Conservation (phyloP, 2,329 filamentous ascomycete species). For the Alternaria arborescens region DNA sequence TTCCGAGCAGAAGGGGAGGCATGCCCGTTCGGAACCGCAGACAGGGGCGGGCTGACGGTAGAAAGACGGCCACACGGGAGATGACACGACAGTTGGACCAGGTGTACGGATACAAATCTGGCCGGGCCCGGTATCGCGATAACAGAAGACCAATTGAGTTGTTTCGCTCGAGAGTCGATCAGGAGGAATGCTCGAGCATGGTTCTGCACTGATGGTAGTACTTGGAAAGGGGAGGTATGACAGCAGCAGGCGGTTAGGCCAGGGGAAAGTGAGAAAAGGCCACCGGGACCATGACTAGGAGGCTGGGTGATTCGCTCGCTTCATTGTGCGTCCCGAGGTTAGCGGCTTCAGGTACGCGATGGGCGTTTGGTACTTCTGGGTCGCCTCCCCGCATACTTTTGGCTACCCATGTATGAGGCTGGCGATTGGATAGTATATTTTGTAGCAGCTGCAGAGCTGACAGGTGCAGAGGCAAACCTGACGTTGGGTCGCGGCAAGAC, state of each 20-base stretch:
- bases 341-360: conserved; percentile 32
- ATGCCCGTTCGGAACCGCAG: conserved; percentile 4
- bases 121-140: neutral
- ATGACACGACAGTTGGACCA: conserved; percentile 18
- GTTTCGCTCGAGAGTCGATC: neutral
- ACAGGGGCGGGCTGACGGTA: conserved; percentile 11
- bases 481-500: neutral
- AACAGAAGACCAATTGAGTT: conserved; percentile 6
- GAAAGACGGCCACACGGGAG: conserved; percentile 20
- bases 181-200: conserved; percentile 1
- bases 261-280: conserved; percentile 21
- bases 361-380: conserved; percentile 24
- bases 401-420: neutral
- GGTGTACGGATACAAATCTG: conserved; percentile 18
- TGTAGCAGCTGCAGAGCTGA: conserved; percentile 9
- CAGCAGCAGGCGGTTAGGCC: conserved; percentile 31
- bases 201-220: conserved; percentile 11
- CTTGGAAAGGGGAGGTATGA: conserved; percentile 24
- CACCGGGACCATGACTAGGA: conserved; percentile 21
- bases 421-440: conserved; percentile 4
- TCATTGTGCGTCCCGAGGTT: conserved; percentile 22
- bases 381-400: conserved; percentile 21
- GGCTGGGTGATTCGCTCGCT: conserved; percentile 31
- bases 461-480: conserved; percentile 9
- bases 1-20: conserved; percentile 9